These are phyloP conservation scores for Gomphus bonarii DNA, from an alignment of 1,284 basidiomycete species.

Conservation along the genomic window DNA sequence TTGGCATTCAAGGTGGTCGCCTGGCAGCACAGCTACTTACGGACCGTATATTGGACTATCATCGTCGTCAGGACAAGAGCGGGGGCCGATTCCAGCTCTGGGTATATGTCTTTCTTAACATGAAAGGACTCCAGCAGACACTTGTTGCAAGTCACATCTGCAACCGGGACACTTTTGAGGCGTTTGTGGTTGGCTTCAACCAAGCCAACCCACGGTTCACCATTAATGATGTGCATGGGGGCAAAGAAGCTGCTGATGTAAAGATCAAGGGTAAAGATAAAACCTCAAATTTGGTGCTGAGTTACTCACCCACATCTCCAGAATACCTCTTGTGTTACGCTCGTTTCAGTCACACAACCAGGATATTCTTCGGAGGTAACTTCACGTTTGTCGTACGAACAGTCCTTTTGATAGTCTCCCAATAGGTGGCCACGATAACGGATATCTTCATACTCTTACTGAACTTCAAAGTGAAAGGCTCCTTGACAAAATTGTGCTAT, in stretches of 20 bases:
- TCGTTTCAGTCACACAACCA: slow-evolving; percentile 47
- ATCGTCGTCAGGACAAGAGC: slow-evolving; percentile 25
- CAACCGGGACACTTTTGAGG: slow-evolving; percentile 36
- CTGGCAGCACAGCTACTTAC: slow-evolving; percentile 40
- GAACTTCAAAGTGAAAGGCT: slow-evolving; percentile 56
- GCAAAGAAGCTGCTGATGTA: slow-evolving; percentile 62
- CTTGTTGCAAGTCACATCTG: slow-evolving; percentile 32
- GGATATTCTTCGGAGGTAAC: slow-evolving; percentile 54
- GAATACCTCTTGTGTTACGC: slow-evolving; percentile 52
- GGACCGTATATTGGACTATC: slow-evolving; percentile 33
- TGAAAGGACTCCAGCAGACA: slow-evolving; percentile 42
- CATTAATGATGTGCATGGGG: slow-evolving; percentile 64
- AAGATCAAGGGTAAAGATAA: slow-evolving; percentile 53
- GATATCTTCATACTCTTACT: slow-evolving; percentile 52
- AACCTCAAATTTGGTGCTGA: neutral
- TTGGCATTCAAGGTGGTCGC: slow-evolving; percentile 48
- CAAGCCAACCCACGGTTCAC: slow-evolving; percentile 28
- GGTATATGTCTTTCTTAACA: slow-evolving; percentile 59
- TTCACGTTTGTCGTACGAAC: slow-evolving; percentile 13
- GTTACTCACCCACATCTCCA: slow-evolving; percentile 12
- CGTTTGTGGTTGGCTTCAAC: slow-evolving; percentile 47
- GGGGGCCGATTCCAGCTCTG: slow-evolving; percentile 37
- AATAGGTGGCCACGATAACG: slow-evolving; percentile 62
- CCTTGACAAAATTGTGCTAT: slow-evolving; percentile 53
- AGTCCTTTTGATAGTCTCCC: slow-evolving; percentile 11